Evolutionary conservation across 306 rosid genomes (phyloP), one percentile per base, ranked within the genome.

Genomic region (Rosa multiflora): DNA sequence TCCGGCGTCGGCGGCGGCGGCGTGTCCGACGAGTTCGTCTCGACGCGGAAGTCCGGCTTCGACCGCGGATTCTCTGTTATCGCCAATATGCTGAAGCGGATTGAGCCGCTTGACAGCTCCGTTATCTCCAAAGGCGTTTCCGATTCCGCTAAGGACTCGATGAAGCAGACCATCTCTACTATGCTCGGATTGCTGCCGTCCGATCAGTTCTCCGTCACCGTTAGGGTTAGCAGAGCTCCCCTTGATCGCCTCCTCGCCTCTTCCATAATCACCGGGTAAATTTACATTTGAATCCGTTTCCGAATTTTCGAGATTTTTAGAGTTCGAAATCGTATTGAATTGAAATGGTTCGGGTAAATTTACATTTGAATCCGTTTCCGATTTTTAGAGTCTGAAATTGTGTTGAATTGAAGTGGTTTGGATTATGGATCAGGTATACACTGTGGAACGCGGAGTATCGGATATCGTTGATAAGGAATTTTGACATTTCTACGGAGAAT

Each of bases 391-490:
- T 14, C 15, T 12, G 6, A 32, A 61, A 62, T 76, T 46, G 47
- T 2, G 5, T 29, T 15, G 39, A 75, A 44, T 44, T 56, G 3
- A 2, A 63, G 70, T 70, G 48, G 67, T 44, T 51, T 14, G 37
- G 18, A 78, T 72, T 17, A 9, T 72, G 23, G 67, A 49, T 70
- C 76, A 95, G 99, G 89, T 95, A 93, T 79, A 95, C 99, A 10
- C 83, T 95, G 51, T 95, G 99, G 99, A 95, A 90, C 78, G 99
- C 94, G 8, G 99, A 93, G 87, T 95, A 95, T 82, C 85, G 99
- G 83, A 80, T 91, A 81, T 92, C 94, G 42, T 75, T 95, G 87
- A 84, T 55, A 87, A 91, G 97, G 90, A 95, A 95, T 87, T 84
- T 95, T 23, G 96, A 93, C 73, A 76, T 91, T 43, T 86, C 97